phyloP scores from a whole-genome alignment of 1,284 basidiomycete genomes.

The Xerocomus nothofagi region DNA sequence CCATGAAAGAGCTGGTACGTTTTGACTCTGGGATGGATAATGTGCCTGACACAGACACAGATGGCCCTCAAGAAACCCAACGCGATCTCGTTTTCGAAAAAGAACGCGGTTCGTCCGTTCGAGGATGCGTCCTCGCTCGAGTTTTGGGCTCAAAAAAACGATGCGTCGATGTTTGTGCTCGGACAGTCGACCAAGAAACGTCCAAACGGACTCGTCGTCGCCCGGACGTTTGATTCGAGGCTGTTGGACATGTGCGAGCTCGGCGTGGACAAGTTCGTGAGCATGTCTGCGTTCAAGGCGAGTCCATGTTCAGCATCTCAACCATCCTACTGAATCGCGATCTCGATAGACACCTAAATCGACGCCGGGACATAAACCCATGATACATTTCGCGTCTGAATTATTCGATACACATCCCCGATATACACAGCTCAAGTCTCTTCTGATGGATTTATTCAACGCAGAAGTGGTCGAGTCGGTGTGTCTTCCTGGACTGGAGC shows the following conservation, averaged over 20 bases:
- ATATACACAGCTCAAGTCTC: slow-evolving; percentile 89
- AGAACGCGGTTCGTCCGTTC: slow-evolving; percentile 91
- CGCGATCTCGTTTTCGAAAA: slow-evolving; percentile 92
- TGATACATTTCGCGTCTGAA: slow-evolving; percentile 95
- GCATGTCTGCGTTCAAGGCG: slow-evolving; percentile 86
- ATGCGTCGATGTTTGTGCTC: slow-evolving; percentile 88
- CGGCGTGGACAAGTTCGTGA: slow-evolving; percentile 78
- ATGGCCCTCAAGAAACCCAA: slow-evolving; percentile 90
- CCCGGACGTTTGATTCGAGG: slow-evolving; percentile 84
- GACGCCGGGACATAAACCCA: slow-evolving; percentile 86
- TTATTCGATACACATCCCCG: slow-evolving; percentile 91
- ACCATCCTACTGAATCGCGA: slow-evolving; percentile 5
- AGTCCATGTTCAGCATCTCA: slow-evolving; percentile 14
- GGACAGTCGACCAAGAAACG: slow-evolving; percentile 95
- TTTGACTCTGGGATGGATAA: no score
- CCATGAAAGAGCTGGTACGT: slow-evolving; percentile 87
- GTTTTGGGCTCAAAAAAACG: slow-evolving; percentile 95
- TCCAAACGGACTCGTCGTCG: slow-evolving; percentile 85
- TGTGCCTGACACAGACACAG: no score
- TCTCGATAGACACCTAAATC: slow-evolving; percentile 77
- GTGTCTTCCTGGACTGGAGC: slow-evolving; percentile 84
- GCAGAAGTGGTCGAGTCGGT: slow-evolving; percentile 85
- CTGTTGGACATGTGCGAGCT: slow-evolving; percentile 96
- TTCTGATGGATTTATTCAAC: slow-evolving; percentile 89
- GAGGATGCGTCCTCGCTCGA: slow-evolving; percentile 84